Conservation (phyloP, 495 filamentous ascomycete species). For the Penicillium pancosmium region DNA sequence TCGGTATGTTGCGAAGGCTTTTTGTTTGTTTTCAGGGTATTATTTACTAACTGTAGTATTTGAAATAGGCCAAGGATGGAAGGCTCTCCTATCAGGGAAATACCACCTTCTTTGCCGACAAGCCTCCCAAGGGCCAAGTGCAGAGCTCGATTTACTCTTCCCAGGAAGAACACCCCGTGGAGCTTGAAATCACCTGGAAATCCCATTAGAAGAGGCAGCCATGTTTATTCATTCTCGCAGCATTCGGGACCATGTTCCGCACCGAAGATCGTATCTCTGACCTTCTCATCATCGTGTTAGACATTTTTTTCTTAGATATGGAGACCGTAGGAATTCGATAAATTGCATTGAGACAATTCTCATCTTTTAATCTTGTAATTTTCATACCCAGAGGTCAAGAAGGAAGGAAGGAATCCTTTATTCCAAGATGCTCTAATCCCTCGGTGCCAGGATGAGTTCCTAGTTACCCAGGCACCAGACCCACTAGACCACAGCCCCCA, state of each 20-base stretch:
- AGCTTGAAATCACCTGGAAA: conserved; percentile 43
- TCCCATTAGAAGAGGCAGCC: background rate
- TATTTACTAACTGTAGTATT: conserved; percentile 4
- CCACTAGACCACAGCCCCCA: no score
- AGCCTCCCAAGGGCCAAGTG: conserved; percentile 54
- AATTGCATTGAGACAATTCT: no score
- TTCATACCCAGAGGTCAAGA: no score
- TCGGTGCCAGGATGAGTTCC: no score
- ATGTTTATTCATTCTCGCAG: background rate
- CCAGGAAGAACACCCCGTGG: conserved; percentile 38
- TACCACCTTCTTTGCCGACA: conserved; percentile 60
- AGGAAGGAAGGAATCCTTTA: no score
- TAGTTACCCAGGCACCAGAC: no score
- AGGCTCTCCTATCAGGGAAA: conserved; percentile 51
- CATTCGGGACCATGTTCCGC: background rate
- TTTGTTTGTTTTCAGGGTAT: conserved; percentile 9
- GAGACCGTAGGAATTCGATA: no score
- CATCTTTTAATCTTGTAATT: no score
- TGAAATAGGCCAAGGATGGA: conserved; percentile 37
- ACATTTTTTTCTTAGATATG: no score
- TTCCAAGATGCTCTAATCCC: no score
- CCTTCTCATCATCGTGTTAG: no score
- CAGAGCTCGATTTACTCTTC: conserved; percentile 44
- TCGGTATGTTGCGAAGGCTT: conserved; percentile 35
- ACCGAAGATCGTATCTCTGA: no score